Conservation (phyloP, 495 filamentous ascomycete species). For the Cryomyces antarcticus region DNA sequence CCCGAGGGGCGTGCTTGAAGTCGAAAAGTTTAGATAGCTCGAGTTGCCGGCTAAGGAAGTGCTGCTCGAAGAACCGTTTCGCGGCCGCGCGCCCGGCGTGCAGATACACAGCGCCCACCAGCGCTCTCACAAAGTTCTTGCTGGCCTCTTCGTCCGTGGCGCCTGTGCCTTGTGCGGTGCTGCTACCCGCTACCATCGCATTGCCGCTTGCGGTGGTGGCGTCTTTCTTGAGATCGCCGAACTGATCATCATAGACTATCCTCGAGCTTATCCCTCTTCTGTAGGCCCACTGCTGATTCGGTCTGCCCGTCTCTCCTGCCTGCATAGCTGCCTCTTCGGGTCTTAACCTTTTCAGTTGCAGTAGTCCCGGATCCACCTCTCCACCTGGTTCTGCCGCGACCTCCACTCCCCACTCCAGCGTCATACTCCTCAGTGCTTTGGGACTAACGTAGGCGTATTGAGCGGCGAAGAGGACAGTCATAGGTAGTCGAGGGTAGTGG, state of each 20-base stretch:
- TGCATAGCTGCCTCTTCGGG: conserved; percentile 21
- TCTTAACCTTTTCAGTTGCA: conserved; percentile 51
- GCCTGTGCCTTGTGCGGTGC: conserved; percentile 8
- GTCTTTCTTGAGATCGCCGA: conserved; percentile 34
- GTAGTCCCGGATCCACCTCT: conserved; percentile 82
- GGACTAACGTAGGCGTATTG: conserved; percentile 64
- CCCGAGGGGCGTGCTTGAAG: conserved; percentile 63
- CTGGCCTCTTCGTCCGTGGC: conserved; percentile 20
- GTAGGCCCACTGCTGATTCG: conserved; percentile 33
- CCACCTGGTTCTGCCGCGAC: conserved; percentile 58
- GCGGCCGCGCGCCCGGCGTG: conserved; percentile 49
- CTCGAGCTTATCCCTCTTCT: conserved; percentile 48
- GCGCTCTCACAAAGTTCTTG: conserved; percentile 54
- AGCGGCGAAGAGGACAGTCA: conserved; percentile 60
- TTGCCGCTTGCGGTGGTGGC: neutral
- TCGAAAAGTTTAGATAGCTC: conserved; percentile 57
- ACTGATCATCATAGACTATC: conserved; percentile 60
- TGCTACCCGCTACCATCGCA: neutral
- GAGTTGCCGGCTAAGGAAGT: conserved; percentile 64
- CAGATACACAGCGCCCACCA: conserved; percentile 67
- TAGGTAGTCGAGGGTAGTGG: conserved; percentile 74
- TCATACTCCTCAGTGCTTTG: conserved; percentile 44
- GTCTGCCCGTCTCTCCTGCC: conserved; percentile 18
- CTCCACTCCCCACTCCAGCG: conserved; percentile 80
- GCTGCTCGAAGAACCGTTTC: conserved; percentile 61